Conservation (phyloP, 495 filamentous ascomycete species). For the Penicillium cinerascens region DNA sequence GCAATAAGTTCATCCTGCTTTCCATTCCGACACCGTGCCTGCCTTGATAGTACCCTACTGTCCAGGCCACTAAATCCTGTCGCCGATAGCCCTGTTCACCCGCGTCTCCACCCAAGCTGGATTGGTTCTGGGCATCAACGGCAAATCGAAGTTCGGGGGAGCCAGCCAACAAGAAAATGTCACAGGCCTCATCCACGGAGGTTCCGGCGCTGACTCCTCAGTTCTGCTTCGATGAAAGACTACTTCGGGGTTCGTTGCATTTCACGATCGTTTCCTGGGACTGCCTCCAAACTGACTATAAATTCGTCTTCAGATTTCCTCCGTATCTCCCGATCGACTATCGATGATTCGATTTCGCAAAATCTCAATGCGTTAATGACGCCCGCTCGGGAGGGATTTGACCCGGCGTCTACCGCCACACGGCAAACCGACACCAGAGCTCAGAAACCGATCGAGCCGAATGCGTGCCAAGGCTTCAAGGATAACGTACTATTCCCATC, state of each 20-base stretch:
- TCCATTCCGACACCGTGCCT: neutral
- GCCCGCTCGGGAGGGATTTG: slow-evolving; percentile 67
- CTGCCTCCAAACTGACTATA: slow-evolving; percentile 5
- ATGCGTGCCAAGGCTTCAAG: slow-evolving; percentile 68
- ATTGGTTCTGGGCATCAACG: slow-evolving; percentile 41
- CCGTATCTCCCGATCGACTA: slow-evolving; percentile 75
- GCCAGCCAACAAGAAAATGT: slow-evolving; percentile 48
- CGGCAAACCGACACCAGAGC: slow-evolving; percentile 46
- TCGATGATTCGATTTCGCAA: slow-evolving; percentile 91
- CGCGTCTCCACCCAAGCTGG: slow-evolving; percentile 31
- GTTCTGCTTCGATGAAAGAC: slow-evolving; percentile 87
- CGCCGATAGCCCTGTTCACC: neutral
- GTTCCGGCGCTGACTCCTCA: slow-evolving; percentile 72
- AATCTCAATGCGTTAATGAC: slow-evolving; percentile 88
- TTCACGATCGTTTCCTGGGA: neutral
- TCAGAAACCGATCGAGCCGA: slow-evolving; percentile 50
- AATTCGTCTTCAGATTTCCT: slow-evolving; percentile 69
- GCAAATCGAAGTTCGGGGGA: slow-evolving; percentile 19
- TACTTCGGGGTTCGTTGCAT: slow-evolving; percentile 67
- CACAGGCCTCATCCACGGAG: slow-evolving; percentile 49
- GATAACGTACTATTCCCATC: slow-evolving; percentile 78
- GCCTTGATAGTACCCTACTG: neutral
- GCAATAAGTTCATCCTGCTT: neutral
- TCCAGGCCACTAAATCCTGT: neutral
- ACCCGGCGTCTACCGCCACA: slow-evolving; percentile 70